Evolutionary conservation across 495 filamentous ascomycete species (phyloP).

Genomic region (Aspergillus coremiiformis): DNA sequence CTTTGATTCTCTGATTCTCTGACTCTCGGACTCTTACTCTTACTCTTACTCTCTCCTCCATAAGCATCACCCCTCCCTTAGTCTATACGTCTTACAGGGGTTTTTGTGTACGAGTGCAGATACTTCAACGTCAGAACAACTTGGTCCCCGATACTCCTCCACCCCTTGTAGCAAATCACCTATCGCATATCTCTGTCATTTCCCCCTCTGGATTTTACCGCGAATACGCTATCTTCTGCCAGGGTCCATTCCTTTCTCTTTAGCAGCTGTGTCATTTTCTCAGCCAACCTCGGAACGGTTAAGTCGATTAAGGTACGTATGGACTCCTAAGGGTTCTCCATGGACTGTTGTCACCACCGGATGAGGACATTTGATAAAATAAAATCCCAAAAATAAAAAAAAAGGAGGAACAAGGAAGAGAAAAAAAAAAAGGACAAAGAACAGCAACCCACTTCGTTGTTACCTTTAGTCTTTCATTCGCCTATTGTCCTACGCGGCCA

Average conservation of each 20-base stretch:
- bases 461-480: constrained; percentile 6
- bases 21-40: not conserved
- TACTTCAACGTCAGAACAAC: constrained; percentile 2
- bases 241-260: constrained; percentile 18
- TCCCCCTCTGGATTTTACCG: constrained; percentile 21
- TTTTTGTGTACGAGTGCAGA: not conserved
- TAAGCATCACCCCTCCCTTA: not conserved
- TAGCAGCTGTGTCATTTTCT: constrained; percentile 17
- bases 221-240: constrained; percentile 19
- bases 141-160: constrained; percentile 1
- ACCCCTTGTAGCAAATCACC: constrained; percentile 11
- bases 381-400: not conserved
- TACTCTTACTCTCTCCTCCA: not conserved
- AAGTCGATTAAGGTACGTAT: constrained; percentile 14
- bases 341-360: constrained; percentile 3
- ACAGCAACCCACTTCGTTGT: constrained; percentile 10
- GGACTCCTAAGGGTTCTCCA: constrained; percentile 5
- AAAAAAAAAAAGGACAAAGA: constrained; percentile 6
- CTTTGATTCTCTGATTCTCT: not conserved
- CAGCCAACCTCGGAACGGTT: constrained; percentile 17
- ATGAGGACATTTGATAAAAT: not conserved
- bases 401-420: not conserved
- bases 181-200: constrained; percentile 3
- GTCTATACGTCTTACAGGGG: constrained; percentile 1
- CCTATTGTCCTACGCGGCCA: constrained; percentile 6